These are phyloP conservation scores for Byssoonygena ceratinophila DNA, from an alignment of 2,329 filamentous ascomycete species.

Conservation along the genomic window DNA sequence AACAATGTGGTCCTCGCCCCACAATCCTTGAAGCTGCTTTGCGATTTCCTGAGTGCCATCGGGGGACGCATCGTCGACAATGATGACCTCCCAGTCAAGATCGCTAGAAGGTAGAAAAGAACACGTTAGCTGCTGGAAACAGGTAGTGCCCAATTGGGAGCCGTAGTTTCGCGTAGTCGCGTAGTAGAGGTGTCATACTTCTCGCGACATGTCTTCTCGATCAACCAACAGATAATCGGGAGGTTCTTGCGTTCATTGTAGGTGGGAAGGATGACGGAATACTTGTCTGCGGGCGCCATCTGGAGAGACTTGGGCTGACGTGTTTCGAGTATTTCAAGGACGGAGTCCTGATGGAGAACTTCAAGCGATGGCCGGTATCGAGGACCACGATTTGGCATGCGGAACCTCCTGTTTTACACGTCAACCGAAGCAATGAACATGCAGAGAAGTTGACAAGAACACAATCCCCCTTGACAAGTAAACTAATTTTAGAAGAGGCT, in stretches of 20 bases:
- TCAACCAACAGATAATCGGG: conserved; percentile 87
- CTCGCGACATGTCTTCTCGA: conserved; percentile 84
- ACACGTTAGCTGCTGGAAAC: conserved; percentile 1
- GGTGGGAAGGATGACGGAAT: conserved; percentile 93
- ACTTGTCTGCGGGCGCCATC: conserved; percentile 48
- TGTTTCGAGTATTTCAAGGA: conserved; percentile 13
- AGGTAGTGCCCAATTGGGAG: background rate
- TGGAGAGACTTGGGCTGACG: conserved; percentile 4
- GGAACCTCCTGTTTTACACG: conserved; percentile 16
- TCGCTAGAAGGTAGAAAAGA: conserved; percentile 47
- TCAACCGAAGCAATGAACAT: background rate
- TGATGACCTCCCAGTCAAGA: conserved; percentile 92
- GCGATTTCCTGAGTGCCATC: conserved; percentile 90
- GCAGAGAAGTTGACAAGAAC: background rate
- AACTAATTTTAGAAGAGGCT: background rate
- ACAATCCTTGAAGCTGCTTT: conserved; percentile 78
- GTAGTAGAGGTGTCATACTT: conserved; percentile 47
- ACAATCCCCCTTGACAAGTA: background rate
- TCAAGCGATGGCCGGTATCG: conserved; percentile 19
- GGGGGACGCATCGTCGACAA: conserved; percentile 95
- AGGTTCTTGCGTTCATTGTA: conserved; percentile 98
- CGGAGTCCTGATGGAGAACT: conserved; percentile 18
- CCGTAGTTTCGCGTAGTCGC: background rate
- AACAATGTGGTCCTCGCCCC: conserved; percentile 61
- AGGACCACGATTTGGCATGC: conserved; percentile 19